These are phyloP conservation scores for Pleurotus platypus DNA, from an alignment of 768 basidiomycete species.

Conservation along the genomic window DNA sequence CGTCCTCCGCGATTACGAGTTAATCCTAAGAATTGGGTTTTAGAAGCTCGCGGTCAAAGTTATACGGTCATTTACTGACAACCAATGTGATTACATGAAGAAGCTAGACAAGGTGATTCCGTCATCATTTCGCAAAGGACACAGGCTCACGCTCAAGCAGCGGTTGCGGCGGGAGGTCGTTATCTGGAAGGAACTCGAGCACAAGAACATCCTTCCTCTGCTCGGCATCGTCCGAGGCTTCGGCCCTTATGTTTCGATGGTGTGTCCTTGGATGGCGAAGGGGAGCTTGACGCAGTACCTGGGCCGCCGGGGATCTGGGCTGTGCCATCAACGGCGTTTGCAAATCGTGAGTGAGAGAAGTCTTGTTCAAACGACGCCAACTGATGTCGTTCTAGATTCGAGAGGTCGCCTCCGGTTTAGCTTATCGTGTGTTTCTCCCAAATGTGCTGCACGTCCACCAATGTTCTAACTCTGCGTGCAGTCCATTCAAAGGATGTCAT, in stretches of 20 bases:
- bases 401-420: background rate
- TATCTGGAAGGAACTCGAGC: slow-evolving; percentile 24
- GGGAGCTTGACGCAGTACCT: slow-evolving; percentile 22
- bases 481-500: background rate
- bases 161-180: slow-evolving; percentile 23
- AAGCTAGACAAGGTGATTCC: slow-evolving; percentile 7
- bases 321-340: background rate
- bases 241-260: slow-evolving; percentile 25
- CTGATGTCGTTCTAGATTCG: background rate
- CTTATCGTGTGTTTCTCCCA: background rate
- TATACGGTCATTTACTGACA: slow-evolving; percentile 5
- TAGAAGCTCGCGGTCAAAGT: slow-evolving; percentile 10
- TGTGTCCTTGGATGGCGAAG: slow-evolving; percentile 28
- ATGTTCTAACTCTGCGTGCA: background rate
- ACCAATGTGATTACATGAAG: background rate
- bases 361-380: background rate
- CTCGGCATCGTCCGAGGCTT: slow-evolving; percentile 22
- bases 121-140: no score
- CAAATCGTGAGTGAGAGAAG: slow-evolving; percentile 5
- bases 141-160: slow-evolving; percentile 10
- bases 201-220: slow-evolving; percentile 28
- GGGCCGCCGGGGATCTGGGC: background rate
- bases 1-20: background rate
- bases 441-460: background rate
- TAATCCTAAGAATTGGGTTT: no score